These are phyloP conservation scores for Aspergillus awamori DNA, from an alignment of 2,329 filamentous ascomycete genomes.

Conservation along the genomic window DNA sequence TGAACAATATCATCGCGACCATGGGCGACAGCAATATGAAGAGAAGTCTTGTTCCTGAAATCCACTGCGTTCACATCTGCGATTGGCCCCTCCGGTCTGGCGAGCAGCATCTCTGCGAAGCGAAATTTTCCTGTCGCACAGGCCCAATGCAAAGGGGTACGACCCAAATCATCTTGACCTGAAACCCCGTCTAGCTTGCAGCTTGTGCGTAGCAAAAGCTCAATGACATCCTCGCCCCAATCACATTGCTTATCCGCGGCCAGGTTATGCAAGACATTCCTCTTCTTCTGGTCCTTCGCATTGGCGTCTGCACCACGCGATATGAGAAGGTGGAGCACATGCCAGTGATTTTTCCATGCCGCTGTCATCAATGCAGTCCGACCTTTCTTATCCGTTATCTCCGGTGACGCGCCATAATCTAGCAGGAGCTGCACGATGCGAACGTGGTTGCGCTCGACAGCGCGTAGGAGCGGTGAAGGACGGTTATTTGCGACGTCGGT, in stretches of 20 bases:
- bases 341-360: constrained; percentile 46
- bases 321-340: constrained; percentile 44
- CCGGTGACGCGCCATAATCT: constrained; percentile 36
- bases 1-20: constrained; percentile 41
- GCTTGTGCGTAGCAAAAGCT: constrained; percentile 42
- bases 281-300: constrained; percentile 32
- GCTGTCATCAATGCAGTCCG: constrained; percentile 49
- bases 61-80: constrained; percentile 50
- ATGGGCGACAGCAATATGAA: constrained; percentile 55
- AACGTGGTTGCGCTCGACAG: constrained; percentile 44
- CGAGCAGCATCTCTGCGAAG: constrained; percentile 53
- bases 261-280: constrained; percentile 47
- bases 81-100: constrained; percentile 31
- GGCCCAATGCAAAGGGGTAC: constrained; percentile 62
- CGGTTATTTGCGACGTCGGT: constrained; percentile 37
- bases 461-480: constrained; percentile 40
- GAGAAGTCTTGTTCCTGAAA: constrained; percentile 46
- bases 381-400: constrained; percentile 49
- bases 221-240: constrained; percentile 51
- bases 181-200: constrained; percentile 45
- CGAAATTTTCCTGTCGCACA: constrained; percentile 59
- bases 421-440: constrained; percentile 51
- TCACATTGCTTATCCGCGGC: constrained; percentile 51
- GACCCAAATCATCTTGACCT: constrained; percentile 49
- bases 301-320: constrained; percentile 40